Conservation (phyloP, 73 alveolate species). For the Symbiodinium pilosum region DNA sequence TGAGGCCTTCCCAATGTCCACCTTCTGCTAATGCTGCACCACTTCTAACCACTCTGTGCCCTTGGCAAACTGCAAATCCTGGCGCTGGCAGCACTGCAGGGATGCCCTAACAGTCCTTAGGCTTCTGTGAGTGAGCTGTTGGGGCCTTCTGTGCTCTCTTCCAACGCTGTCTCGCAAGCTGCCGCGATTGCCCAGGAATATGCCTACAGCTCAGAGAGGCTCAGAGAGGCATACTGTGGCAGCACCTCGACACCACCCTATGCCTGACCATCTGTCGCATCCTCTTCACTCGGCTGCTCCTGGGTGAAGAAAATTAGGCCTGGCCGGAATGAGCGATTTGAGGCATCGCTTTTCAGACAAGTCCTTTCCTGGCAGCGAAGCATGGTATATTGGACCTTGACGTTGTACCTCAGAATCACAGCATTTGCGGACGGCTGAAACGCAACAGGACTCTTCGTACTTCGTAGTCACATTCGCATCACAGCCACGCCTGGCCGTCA, state of each 20-base stretch:
- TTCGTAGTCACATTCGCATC: too few relatives aligned
- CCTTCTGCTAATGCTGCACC: neutral
- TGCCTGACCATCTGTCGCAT: neutral
- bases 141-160: neutral
- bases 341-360: neutral
- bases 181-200: neutral
- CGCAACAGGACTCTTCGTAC: too few relatives aligned
- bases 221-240: neutral
- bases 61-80: neutral
- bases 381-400: neutral
- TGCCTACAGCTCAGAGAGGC: neutral
- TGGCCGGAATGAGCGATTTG: too few relatives aligned
- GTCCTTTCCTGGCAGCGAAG: neutral
- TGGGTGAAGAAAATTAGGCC: slow-evolving; percentile 4
- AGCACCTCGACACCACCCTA: too few relatives aligned
- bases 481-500: slow-evolving; percentile 18
- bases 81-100: neutral
- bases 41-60: neutral
- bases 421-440: too few relatives aligned
- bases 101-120: too few relatives aligned
- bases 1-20: neutral
- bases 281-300: neutral
- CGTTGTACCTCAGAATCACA: neutral
- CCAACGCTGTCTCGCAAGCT: neutral
- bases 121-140: neutral